Percentiles rank a stretch among this genome's conserved stretches.
Conservation (phyloP, 2,329 filamentous ascomycete genomes). For the Neonectria coccinea region DNA sequence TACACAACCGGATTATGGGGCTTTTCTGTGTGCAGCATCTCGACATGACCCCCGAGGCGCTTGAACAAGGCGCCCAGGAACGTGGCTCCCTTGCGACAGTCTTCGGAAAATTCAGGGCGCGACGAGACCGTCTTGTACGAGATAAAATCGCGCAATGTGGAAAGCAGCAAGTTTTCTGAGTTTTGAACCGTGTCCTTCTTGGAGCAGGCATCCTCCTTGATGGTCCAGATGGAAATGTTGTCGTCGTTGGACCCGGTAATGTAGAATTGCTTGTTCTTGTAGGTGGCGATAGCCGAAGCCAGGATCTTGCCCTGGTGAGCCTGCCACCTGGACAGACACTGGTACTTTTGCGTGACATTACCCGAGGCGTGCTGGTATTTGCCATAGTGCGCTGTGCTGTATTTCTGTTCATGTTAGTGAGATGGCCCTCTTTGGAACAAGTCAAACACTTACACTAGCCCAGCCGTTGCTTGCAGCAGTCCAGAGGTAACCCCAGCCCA, state of each 20-base stretch:
- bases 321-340: conserved; percentile 80
- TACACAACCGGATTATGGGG: conserved; percentile 92
- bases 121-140: conserved; percentile 93
- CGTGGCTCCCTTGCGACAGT: conserved; percentile 92
- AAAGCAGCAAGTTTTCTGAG: conserved; percentile 69
- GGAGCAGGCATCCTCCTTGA: conserved; percentile 58
- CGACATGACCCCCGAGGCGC: conserved; percentile 87
- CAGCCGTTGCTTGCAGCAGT: conserved; percentile 91
- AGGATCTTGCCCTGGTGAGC: conserved; percentile 91
- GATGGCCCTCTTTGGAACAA: accelerated
- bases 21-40: conserved; percentile 86
- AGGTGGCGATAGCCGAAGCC: conserved; percentile 80
- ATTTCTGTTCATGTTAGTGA: conserved; percentile 62
- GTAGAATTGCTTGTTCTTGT: conserved; percentile 81
- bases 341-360: conserved; percentile 81
- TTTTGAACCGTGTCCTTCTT: conserved; percentile 53
- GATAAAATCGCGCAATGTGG: conserved; percentile 85
- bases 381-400: conserved; percentile 74
- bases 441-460: conserved; percentile 73
- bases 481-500: conserved; percentile 87
- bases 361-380: conserved; percentile 63
- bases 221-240: conserved; percentile 88
- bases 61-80: conserved; percentile 93
- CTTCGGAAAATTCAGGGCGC: conserved; percentile 84
- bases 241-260: conserved; percentile 96